Conservation (phyloP, 768 basidiomycete genomes). For the Rhodotorula taiwanensis region DNA sequence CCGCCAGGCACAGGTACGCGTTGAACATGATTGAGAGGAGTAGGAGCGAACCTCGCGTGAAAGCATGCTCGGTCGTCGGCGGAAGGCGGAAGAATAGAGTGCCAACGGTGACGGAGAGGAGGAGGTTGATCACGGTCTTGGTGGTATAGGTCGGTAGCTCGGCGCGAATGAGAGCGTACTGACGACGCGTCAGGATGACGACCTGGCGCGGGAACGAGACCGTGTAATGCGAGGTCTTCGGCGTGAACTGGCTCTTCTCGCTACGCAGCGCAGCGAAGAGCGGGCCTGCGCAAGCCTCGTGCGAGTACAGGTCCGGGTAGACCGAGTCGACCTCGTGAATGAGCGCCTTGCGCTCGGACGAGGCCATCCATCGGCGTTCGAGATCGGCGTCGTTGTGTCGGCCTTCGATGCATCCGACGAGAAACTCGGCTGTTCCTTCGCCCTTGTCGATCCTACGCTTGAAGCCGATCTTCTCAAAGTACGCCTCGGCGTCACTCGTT, state of each 20-base stretch:
- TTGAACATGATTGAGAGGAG: constrained; percentile 50
- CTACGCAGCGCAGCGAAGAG: constrained; percentile 11
- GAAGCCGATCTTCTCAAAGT: constrained; percentile 54
- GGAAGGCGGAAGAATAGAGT: constrained; percentile 61
- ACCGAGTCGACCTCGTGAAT: constrained; percentile 18
- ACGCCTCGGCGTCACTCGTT: constrained; percentile 57
- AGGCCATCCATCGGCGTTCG: constrained; percentile 28
- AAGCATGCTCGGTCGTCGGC: constrained; percentile 66
- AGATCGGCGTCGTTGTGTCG: constrained; percentile 29
- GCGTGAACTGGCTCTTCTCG: constrained; percentile 42
- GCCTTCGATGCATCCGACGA: constrained; percentile 35
- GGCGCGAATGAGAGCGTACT: constrained; percentile 63
- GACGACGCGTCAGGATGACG: constrained; percentile 61
- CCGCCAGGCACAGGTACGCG: constrained; percentile 57
- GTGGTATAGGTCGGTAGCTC: constrained; percentile 63
- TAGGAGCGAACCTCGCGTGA: constrained; percentile 80
- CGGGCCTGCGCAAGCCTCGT: constrained; percentile 21
- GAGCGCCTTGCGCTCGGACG: constrained; percentile 32
- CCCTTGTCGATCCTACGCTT: constrained; percentile 39
- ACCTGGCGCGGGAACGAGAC: constrained; percentile 71
- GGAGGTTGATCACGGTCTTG: constrained; percentile 52
- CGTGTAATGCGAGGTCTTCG: constrained; percentile 65
- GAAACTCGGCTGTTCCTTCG: constrained; percentile 42
- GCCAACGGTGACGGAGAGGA: constrained; percentile 43
- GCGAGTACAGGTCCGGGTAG: constrained; percentile 39